Evolutionary conservation across 108 stramenopile species (phyloP).

Genomic region (Schizochytrium sp.): DNA sequence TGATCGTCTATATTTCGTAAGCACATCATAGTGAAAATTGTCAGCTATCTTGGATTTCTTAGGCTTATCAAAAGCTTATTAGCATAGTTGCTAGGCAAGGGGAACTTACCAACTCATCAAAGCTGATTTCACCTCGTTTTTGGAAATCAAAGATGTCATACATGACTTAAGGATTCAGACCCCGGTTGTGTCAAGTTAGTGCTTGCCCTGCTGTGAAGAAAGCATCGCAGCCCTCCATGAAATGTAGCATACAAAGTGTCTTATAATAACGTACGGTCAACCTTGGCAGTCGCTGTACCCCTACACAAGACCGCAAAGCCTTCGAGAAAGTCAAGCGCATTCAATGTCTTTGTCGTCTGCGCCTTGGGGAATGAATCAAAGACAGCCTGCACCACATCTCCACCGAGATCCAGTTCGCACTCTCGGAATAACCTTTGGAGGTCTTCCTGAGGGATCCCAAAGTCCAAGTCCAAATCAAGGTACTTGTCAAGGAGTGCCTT

Average conservation of each 20-base stretch:
- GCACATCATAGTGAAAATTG: not conserved
- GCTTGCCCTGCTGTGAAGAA: not conserved
- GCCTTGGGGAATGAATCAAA: constrained; percentile 46
- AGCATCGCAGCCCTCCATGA: too few relatives aligned
- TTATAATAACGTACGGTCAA: constrained; percentile 10
- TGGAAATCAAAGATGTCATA: constrained; percentile 59
- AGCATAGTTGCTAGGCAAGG: not conserved
- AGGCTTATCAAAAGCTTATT: not conserved
- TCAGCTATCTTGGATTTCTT: not conserved
- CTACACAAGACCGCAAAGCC: constrained; percentile 4
- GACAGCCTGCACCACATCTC: constrained; percentile 40
- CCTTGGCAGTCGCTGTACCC: not conserved
- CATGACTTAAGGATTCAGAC: not conserved
- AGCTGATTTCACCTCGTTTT: constrained; percentile 55
- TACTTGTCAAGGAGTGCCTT: constrained; percentile 41
- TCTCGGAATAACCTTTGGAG: constrained; percentile 48
- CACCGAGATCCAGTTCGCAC: constrained; percentile 44
- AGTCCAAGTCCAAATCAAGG: constrained; percentile 33
- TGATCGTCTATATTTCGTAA: constrained; percentile 1
- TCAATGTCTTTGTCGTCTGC: not conserved
- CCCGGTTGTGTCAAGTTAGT: not conserved
- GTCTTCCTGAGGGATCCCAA: constrained; percentile 54
- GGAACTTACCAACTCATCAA: constrained; percentile 53
- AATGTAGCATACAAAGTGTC: not conserved
- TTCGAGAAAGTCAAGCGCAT: constrained; percentile 44